Evolutionary conservation across 2,329 filamentous ascomycete species (phyloP).

Genomic region (Aspergillus pseudoglaucus): DNA sequence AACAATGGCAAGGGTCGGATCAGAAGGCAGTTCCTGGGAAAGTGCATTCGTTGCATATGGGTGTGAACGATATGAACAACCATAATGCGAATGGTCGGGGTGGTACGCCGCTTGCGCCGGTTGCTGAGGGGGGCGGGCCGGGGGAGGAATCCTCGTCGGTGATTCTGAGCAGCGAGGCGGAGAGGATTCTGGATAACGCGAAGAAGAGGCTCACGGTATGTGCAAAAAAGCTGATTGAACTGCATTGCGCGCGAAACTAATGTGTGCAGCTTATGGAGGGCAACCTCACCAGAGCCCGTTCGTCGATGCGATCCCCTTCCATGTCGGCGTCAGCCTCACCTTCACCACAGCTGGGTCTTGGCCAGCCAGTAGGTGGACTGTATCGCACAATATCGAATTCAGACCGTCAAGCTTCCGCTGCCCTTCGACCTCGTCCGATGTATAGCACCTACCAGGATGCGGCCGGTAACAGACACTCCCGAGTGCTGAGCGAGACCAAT

Average conservation of each 20-base stretch:
- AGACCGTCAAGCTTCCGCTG: conserved; percentile 41
- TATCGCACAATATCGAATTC: conserved; percentile 37
- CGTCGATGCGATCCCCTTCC: conserved; percentile 54
- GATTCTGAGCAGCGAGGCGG: conserved; percentile 72
- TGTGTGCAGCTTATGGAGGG: conserved; percentile 76
- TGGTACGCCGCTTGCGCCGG: conserved; percentile 27
- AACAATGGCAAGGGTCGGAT: conserved; percentile 5
- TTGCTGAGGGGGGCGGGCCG: conserved; percentile 34
- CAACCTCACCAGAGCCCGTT: conserved; percentile 73
- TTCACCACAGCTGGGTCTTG: conserved; percentile 25
- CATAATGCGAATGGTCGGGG: conserved; percentile 10
- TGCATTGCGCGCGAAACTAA: conserved; percentile 9
- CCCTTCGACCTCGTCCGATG: conserved; percentile 37
- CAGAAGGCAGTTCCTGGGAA: conserved; percentile 7
- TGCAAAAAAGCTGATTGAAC: conserved; percentile 7
- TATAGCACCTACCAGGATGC: conserved; percentile 28
- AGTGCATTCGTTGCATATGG: conserved; percentile 1
- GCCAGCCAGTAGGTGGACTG: conserved; percentile 35
- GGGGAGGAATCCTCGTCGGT: conserved; percentile 64
- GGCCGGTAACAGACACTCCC: conserved; percentile 47
- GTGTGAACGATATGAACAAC: conserved; percentile 2
- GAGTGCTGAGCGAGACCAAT: conserved; percentile 57
- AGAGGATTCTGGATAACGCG: conserved; percentile 86
- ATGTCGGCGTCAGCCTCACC: conserved; percentile 44
- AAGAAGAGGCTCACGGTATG: conserved; percentile 81